Percentiles rank a stretch among this genome's conserved stretches.
phyloP scores from a whole-genome alignment of 2,329 filamentous ascomycete genomes.

The Penicillium nordicum region DNA sequence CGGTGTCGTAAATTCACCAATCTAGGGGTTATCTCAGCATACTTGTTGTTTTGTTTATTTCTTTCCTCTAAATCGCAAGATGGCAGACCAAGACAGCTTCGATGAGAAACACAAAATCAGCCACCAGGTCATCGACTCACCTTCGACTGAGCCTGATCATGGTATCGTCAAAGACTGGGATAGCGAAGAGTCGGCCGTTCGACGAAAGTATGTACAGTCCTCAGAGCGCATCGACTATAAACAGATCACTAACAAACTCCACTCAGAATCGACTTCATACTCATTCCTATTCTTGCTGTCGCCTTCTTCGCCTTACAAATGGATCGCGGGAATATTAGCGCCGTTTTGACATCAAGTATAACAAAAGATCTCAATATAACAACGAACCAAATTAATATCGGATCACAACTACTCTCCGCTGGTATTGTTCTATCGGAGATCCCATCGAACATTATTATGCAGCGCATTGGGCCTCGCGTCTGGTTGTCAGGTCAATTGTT shows the following conservation, averaged over 20 bases:
- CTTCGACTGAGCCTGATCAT: conserved; percentile 12
- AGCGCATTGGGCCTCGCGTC: conserved; percentile 51
- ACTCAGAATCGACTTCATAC: conserved; percentile 29
- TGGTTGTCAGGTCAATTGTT: conserved; percentile 56
- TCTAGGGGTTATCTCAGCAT: neutral
- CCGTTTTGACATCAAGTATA: conserved; percentile 53
- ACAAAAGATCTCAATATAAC: conserved; percentile 50
- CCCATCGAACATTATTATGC: conserved; percentile 53
- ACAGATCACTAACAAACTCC: neutral
- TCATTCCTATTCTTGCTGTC: conserved; percentile 30
- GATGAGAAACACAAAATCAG: conserved; percentile 10
- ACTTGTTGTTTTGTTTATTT: neutral
- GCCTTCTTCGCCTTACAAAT: conserved; percentile 32
- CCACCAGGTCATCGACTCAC: conserved; percentile 10
- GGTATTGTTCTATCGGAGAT: conserved; percentile 51
- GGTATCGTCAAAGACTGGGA: conserved; percentile 30
- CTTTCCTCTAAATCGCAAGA: neutral
- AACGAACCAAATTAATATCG: conserved; percentile 55
- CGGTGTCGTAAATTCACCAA: neutral
- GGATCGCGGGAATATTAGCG: conserved; percentile 45
- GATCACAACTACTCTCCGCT: conserved; percentile 50
- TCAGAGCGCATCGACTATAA: neutral
- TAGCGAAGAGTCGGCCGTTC: conserved; percentile 23
- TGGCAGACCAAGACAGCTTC: neutral
- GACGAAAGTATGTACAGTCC: conserved; percentile 18